Conservation (phyloP, 257 asterid species). For the Solanum dulcamara region DNA sequence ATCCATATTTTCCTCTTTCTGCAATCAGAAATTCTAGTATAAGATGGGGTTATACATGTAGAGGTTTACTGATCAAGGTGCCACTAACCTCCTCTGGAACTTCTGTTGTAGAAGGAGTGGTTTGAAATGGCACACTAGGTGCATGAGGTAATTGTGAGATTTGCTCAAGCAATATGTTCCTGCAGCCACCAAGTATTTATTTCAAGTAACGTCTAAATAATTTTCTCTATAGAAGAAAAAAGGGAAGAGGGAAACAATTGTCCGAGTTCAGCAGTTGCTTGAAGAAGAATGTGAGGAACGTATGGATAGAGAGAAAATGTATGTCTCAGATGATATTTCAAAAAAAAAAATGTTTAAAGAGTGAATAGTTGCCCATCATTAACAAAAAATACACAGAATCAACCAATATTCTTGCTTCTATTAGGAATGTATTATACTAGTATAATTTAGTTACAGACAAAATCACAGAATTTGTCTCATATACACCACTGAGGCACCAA, state of each 20-base stretch:
- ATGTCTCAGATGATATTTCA: background rate
- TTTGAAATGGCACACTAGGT: constrained; percentile 77
- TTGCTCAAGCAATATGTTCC: constrained; percentile 69
- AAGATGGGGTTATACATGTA: constrained; percentile 2
- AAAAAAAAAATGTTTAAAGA: background rate
- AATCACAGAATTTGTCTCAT: background rate
- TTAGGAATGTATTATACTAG: background rate
- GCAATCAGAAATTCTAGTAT: constrained; percentile 1
- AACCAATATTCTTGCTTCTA: background rate
- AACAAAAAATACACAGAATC: background rate
- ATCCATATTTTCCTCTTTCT: constrained; percentile 78
- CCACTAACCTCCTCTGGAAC: constrained; percentile 66
- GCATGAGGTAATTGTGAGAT: constrained; percentile 61
- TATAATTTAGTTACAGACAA: background rate
- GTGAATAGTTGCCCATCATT: background rate
- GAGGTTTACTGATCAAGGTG: background rate
- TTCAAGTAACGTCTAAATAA: background rate
- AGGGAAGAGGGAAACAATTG: background rate
- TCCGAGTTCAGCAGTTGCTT: background rate
- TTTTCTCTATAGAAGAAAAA: background rate
- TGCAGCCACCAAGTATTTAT: constrained; percentile 18
- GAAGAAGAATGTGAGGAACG: background rate
- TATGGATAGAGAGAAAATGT: background rate
- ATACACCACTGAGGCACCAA: background rate
- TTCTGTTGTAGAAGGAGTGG: constrained; percentile 49